Evolutionary conservation across 2,329 filamentous ascomycete species (phyloP).

Genomic region (Ceratocystis albifundus): DNA sequence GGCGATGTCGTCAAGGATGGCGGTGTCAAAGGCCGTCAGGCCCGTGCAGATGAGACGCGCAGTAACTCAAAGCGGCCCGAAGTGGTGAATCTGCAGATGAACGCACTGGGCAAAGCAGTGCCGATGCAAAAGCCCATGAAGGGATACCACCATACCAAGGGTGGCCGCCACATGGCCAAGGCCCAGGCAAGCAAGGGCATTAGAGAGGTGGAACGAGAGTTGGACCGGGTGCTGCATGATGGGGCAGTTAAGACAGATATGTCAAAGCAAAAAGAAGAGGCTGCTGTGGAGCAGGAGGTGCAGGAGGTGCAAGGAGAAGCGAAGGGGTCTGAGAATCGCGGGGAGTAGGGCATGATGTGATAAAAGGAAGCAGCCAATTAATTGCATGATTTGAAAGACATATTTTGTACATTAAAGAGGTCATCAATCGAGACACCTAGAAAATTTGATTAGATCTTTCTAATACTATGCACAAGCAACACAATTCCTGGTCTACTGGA

Average conservation of each 20-base stretch:
- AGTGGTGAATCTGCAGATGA: constrained; percentile 22
- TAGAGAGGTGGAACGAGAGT: constrained; percentile 15
- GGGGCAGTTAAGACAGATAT: constrained; percentile 13
- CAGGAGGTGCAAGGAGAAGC: background rate
- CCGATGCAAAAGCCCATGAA: constrained; percentile 23
- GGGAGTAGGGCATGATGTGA: background rate
- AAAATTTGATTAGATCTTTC: background rate
- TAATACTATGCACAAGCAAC: background rate
- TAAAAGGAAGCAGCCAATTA: background rate
- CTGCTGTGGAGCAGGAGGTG: background rate
- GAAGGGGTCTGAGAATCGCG: too few species aligned
- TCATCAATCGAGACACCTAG: background rate
- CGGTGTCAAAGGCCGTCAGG: constrained; percentile 21
- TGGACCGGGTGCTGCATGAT: constrained; percentile 20
- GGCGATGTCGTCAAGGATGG: constrained; percentile 29
- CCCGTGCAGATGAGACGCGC: constrained; percentile 17
- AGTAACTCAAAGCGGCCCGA: constrained; percentile 15
- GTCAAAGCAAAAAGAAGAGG: background rate
- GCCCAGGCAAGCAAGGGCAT: constrained; percentile 18
- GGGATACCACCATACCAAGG: constrained; percentile 22
- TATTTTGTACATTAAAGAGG: constrained; percentile 16
- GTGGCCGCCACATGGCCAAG: constrained; percentile 22
- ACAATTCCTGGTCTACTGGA: too few species aligned
- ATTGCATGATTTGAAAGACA: constrained; percentile 17
- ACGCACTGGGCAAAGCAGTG: constrained; percentile 21